phyloP scores from a whole-genome alignment of 2,329 filamentous ascomycete genomes.

The Cladosporium oxysporum region DNA sequence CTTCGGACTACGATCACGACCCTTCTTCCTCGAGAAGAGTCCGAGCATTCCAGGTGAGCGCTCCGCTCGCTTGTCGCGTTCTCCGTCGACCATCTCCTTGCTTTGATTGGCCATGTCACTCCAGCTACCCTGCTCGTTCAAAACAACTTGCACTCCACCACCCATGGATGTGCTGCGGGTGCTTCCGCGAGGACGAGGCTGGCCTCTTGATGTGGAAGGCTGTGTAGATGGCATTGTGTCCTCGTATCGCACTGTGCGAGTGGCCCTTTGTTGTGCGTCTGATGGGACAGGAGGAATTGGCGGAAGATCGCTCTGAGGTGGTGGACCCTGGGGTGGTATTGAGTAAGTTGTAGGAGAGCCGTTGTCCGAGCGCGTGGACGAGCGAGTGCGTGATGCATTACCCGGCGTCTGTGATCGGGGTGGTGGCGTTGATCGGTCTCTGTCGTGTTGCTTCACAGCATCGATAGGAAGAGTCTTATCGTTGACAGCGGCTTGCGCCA shows the following conservation, averaged over 20 bases:
- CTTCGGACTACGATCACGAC: conserved; percentile 87
- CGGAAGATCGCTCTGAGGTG: conserved; percentile 24
- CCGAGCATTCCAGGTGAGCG: conserved; percentile 82
- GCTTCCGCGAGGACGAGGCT: conserved; percentile 55
- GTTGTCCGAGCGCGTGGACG: conserved; percentile 50
- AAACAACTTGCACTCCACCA: conserved; percentile 85
- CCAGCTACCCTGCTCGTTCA: conserved; percentile 89
- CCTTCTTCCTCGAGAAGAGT: conserved; percentile 86
- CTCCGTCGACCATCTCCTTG: conserved; percentile 62
- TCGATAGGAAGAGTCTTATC: conserved; percentile 12
- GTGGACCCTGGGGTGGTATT: conserved; percentile 18
- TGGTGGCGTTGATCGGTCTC: conserved; percentile 33
- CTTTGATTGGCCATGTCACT: conserved; percentile 85
- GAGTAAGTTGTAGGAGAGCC: conserved; percentile 47
- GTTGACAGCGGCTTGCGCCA: neutral
- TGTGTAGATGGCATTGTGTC: conserved; percentile 25
- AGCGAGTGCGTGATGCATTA: conserved; percentile 42
- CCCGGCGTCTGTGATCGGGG: conserved; percentile 41
- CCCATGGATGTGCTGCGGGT: conserved; percentile 74
- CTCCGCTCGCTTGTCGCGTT: conserved; percentile 30
- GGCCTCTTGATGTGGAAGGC: conserved; percentile 25
- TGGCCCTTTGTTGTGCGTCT: conserved; percentile 20
- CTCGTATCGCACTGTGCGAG: conserved; percentile 34
- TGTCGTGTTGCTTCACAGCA: conserved; percentile 23
- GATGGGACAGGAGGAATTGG: conserved; percentile 23